These are phyloP conservation scores for Picea engelmannii DNA, from an alignment of 83 land plant genomes.

Conservation along the genomic window DNA sequence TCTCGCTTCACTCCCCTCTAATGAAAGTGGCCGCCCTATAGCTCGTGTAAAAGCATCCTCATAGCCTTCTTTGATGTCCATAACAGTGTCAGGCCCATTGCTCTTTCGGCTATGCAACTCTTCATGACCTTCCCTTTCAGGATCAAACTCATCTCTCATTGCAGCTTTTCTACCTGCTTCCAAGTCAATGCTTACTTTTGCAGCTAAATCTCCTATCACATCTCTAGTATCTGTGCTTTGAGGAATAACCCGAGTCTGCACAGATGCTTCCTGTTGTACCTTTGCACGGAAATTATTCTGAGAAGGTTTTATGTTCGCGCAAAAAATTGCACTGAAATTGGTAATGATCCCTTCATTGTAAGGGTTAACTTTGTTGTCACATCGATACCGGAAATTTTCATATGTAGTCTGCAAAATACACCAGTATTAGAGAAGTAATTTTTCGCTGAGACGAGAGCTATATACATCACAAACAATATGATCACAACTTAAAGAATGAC, in stretches of 20 bases:
- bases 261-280: constrained; percentile 43
- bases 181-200: constrained; percentile 53
- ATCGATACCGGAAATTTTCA: constrained; percentile 73
- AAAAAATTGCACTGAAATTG: constrained; percentile 45
- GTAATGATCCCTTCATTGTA: constrained; percentile 39
- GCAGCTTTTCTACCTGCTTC: constrained; percentile 48
- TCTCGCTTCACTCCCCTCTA: constrained; percentile 31
- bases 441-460: background rate
- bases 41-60: constrained; percentile 44
- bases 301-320: constrained; percentile 50
- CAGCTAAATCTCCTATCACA: constrained; percentile 26
- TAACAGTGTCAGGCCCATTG: constrained; percentile 26
- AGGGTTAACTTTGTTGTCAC: constrained; percentile 68
- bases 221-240: constrained; percentile 16
- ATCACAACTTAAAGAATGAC: background rate
- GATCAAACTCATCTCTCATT: constrained; percentile 34
- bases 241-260: constrained; percentile 15
- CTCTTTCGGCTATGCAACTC: constrained; percentile 38
- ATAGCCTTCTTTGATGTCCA: constrained; percentile 37
- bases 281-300: constrained; percentile 58
- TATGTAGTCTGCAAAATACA: constrained; percentile 61
- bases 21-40: constrained; percentile 28
- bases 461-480: background rate
- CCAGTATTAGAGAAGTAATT: background rate
- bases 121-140: constrained; percentile 32